These are phyloP conservation scores for Paracorniculantispora psalliotae DNA, from an alignment of 2,329 filamentous ascomycete genomes.

Conservation along the genomic window DNA sequence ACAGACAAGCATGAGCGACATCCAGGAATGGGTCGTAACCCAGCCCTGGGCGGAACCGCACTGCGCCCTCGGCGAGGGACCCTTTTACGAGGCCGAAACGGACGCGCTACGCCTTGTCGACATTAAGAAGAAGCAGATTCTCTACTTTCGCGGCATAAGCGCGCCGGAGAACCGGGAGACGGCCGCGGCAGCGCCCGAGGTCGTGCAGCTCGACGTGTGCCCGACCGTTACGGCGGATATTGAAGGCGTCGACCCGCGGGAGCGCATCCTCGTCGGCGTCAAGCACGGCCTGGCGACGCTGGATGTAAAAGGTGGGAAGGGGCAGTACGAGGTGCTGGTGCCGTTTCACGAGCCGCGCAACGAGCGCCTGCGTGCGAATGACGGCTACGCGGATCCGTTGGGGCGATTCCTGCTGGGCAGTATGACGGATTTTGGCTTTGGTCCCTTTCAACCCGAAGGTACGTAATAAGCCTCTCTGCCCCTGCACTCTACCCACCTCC, in stretches of 20 bases:
- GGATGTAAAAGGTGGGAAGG: constrained; percentile 44
- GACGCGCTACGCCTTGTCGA: constrained; percentile 74
- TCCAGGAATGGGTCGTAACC: constrained; percentile 47
- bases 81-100: constrained; percentile 63
- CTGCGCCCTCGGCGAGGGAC: constrained; percentile 68
- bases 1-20: constrained; percentile 27
- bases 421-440: constrained; percentile 69
- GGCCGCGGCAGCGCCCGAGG: background rate
- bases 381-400: constrained; percentile 73
- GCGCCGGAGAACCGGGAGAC: background rate
- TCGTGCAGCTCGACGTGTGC: constrained; percentile 46
- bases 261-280: constrained; percentile 70
- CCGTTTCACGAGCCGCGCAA: constrained; percentile 41
- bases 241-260: constrained; percentile 52
- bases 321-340: constrained; percentile 48
- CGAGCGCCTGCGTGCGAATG: constrained; percentile 65
- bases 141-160: background rate
- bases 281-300: constrained; percentile 80
- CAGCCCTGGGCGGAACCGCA: constrained; percentile 55
- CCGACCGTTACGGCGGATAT: constrained; percentile 75
- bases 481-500: background rate
- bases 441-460: constrained; percentile 58
- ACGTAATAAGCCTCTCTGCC: constrained; percentile 21
- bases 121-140: constrained; percentile 68
- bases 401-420: constrained; percentile 81